Evolutionary conservation across 1,139 yeast species (phyloP), one percentile per base, ranked within the genome.

Genomic region (Diutina pseudorugosa): DNA sequence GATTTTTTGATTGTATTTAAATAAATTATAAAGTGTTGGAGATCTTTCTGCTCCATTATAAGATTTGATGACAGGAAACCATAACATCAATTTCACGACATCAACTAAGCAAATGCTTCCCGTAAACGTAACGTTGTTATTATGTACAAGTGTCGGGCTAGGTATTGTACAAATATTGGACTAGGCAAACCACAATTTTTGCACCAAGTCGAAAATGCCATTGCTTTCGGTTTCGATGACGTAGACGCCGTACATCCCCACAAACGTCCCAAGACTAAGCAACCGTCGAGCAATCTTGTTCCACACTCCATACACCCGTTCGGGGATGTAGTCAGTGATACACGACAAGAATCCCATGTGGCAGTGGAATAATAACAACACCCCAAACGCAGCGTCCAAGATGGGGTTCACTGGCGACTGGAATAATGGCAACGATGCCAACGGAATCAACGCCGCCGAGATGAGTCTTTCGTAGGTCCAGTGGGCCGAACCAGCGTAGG

Each of bases 291-390:
- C 49, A 4, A 45, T 45, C 30, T 45, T 45, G 40, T 45, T n/a
- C 49, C 49, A 45, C 4, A 45, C 21, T 16, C 41, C 96, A 96
- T 9, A 81, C 66, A 52, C 83, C 79, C 61, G 91, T 67, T 75
- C 73, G 53, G 96, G 97, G 57, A 91, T 83, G 69, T 90, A 90
- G 68, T 91, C 97, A 56, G 83, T 80, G 63, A 91, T 89, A 71
- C 96, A 88, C 44, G 95, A 76, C 62, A 82, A 83, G 69, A 91
- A 79, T 0, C 97, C 98, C 54, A 82, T 76, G 67, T 86, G 87
- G 55, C 84, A 76, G 70, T 91, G 97, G 60, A 81, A 75, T 58
- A 91, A 70, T 51, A 88, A 66, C 30, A 82, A 67, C 12, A 83
- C 73, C 41, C 85, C 77, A 57, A 88, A 71, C 4, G 82, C 64